Percentiles rank a stretch among this genome's conserved stretches.
Conservation (phyloP, 2,329 filamentous ascomycete genomes). For the Penicillium sp. region DNA sequence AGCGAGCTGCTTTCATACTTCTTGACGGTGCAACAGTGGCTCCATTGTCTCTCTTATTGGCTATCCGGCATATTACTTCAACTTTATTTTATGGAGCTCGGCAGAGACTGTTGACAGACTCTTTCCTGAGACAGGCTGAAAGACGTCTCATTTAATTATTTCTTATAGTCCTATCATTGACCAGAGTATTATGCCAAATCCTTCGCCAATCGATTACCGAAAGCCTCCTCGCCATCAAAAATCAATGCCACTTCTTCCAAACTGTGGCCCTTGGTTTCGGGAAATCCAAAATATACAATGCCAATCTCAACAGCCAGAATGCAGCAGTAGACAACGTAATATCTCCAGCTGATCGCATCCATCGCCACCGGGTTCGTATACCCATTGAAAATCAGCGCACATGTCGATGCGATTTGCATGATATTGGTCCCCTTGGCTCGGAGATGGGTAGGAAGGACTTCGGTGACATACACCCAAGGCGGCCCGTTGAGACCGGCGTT, state of each 20-base stretch:
- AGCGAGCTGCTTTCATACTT: too few species aligned
- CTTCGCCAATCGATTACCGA: not conserved
- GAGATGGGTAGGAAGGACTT: slow-evolving; percentile 11
- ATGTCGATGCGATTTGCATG: slow-evolving; percentile 8
- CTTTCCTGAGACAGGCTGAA: too few species aligned
- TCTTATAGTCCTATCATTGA: too few species aligned
- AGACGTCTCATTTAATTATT: too few species aligned
- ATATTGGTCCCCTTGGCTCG: slow-evolving; percentile 12
- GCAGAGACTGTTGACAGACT: too few species aligned
- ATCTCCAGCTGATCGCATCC: slow-evolving; percentile 13
- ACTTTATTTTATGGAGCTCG: too few species aligned
- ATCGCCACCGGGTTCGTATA: slow-evolving; percentile 16
- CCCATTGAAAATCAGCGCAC: slow-evolving; percentile 11
- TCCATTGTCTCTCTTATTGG: too few species aligned
- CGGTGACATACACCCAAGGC: slow-evolving; percentile 10
- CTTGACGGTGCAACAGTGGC: too few species aligned
- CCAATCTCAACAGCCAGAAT: slow-evolving; percentile 7
- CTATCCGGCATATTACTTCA: too few species aligned
- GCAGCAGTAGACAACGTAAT: slow-evolving; percentile 17
- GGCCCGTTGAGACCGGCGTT: slow-evolving; percentile 8
- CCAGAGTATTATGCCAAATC: not conserved
- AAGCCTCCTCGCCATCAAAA: slow-evolving; percentile 9
- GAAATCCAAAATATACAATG: slow-evolving; percentile 7
- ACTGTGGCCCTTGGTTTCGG: slow-evolving; percentile 6
- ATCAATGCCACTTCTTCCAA: slow-evolving; percentile 10